Conservation (phyloP, 805 yeast genomes). For the Priceomyces fermenticarens region DNA sequence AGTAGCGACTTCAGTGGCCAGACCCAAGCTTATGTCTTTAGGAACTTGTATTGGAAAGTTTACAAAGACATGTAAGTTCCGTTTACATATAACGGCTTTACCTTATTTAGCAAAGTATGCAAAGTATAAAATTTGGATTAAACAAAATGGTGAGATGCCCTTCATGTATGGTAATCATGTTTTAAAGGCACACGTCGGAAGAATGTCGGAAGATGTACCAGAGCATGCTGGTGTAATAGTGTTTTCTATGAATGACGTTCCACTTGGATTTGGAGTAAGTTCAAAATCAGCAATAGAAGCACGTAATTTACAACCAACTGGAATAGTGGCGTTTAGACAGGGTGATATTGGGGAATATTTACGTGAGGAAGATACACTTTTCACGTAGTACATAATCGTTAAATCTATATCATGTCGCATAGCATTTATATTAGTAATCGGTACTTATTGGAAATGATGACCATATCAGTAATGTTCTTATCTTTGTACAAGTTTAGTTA, state of each 20-base stretch:
- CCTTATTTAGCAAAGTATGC: conserved; percentile 83
- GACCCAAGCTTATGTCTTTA: conserved; percentile 86
- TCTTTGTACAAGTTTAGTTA: conserved; percentile 6
- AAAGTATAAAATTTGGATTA: conserved; percentile 93
- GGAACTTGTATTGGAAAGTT: conserved; percentile 95
- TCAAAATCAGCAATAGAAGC: conserved; percentile 90
- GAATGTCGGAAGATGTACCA: conserved; percentile 95
- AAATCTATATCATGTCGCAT: background rate
- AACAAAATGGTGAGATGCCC: conserved; percentile 98
- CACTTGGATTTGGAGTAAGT: conserved; percentile 93
- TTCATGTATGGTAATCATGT: conserved; percentile 95
- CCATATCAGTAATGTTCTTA: conserved; percentile 2
- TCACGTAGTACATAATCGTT: conserved; percentile 49
- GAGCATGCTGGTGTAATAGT: conserved; percentile 96
- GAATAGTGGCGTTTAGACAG: conserved; percentile 93
- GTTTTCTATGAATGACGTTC: conserved; percentile 86
- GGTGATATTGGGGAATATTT: conserved; percentile 96
- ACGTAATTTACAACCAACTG: conserved; percentile 86
- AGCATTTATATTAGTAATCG: too few species aligned
- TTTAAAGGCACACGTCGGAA: conserved; percentile 92
- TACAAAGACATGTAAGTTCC: conserved; percentile 95
- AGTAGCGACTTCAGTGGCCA: conserved; percentile 85
- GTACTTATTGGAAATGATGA: too few species aligned
- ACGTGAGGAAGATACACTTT: conserved; percentile 95
- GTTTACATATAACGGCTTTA: conserved; percentile 90